Evolutionary conservation across 2,329 filamentous ascomycete species (phyloP).

Genomic region (Beauveria sp.): DNA sequence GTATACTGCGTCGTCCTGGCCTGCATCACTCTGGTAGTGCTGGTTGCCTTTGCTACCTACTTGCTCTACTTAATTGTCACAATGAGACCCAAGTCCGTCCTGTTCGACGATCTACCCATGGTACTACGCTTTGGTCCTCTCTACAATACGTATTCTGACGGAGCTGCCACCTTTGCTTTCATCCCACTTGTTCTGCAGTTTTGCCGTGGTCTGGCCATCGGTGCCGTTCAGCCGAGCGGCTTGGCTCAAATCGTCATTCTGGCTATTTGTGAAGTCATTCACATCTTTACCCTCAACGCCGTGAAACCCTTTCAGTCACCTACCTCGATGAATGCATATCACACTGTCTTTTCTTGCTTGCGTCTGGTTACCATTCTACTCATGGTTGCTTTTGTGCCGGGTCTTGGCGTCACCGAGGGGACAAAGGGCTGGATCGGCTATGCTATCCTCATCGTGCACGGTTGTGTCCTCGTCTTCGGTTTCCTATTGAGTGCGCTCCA

Average conservation of each 20-base stretch:
- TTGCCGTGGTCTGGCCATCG: slow-evolving; percentile 81
- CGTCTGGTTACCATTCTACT: slow-evolving; percentile 69
- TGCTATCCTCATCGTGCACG: slow-evolving; percentile 79
- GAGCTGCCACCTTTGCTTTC: slow-evolving; percentile 81
- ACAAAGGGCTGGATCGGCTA: slow-evolving; percentile 95
- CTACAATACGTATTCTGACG: slow-evolving; percentile 96
- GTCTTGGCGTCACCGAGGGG: slow-evolving; percentile 68
- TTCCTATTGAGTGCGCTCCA: slow-evolving; percentile 91
- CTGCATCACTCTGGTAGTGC: slow-evolving; percentile 62
- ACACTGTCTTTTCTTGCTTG: slow-evolving; percentile 72
- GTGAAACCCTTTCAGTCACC: slow-evolving; percentile 85
- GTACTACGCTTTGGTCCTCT: slow-evolving; percentile 85
- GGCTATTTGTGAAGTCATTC: slow-evolving; percentile 88
- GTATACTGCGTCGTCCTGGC: slow-evolving; percentile 67
- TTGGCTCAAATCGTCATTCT: slow-evolving; percentile 89
- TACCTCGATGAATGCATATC: slow-evolving; percentile 96
- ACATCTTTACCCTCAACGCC: slow-evolving; percentile 77
- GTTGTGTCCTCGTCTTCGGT: slow-evolving; percentile 74
- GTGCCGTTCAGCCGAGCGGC: slow-evolving; percentile 85
- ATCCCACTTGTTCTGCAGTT: slow-evolving; percentile 80
- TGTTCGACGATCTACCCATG: slow-evolving; percentile 90
- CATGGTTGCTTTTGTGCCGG: slow-evolving; percentile 78
- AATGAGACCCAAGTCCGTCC: slow-evolving; percentile 73
- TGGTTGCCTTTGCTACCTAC: slow-evolving; percentile 70
- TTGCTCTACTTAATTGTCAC: slow-evolving; percentile 72